Percentiles rank a stretch among this genome's conserved stretches.
phyloP scores from a whole-genome alignment of 2,329 filamentous ascomycete genomes.

The Pseudogymnoascus sp. region DNA sequence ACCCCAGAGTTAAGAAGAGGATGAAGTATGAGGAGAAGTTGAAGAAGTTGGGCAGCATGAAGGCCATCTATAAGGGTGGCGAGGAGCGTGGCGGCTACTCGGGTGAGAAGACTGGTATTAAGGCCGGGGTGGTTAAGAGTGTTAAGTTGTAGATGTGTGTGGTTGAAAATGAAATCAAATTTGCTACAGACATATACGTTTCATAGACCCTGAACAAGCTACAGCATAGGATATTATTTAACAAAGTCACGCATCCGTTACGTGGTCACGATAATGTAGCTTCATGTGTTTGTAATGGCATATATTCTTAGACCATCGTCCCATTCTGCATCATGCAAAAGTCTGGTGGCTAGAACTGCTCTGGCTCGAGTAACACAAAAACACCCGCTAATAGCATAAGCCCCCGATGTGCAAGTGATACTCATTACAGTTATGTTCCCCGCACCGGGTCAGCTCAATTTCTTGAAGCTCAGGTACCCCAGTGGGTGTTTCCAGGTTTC shows the following conservation, averaged over 20 bases:
- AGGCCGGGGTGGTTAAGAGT: constrained; percentile 86
- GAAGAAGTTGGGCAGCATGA: constrained; percentile 90
- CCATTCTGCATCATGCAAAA: not conserved
- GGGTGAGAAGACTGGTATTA: constrained; percentile 92
- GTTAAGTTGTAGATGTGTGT: constrained; percentile 65
- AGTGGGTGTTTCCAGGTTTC: not conserved
- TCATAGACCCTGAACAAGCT: not conserved
- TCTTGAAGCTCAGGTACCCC: not conserved
- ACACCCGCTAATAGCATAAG: constrained; percentile 7
- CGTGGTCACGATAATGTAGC: not conserved
- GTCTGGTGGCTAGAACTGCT: not conserved
- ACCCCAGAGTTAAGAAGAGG: constrained; percentile 96
- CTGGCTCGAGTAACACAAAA: not conserved
- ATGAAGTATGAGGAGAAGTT: constrained; percentile 94
- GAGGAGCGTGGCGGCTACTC: constrained; percentile 78
- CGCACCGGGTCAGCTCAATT: constrained; percentile 1
- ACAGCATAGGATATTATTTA: not conserved
- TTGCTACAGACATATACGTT: not conserved
- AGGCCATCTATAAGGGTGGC: constrained; percentile 76
- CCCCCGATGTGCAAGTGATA: constrained; percentile 4
- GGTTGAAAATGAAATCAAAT: not conserved
- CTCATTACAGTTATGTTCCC: not conserved
- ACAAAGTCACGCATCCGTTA: not conserved
- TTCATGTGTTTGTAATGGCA: constrained; percentile 3
- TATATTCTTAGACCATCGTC: constrained; percentile 1